Evolutionary conservation across 768 basidiomycete species (phyloP).

Genomic region (Coprinopsis cinerea): DNA sequence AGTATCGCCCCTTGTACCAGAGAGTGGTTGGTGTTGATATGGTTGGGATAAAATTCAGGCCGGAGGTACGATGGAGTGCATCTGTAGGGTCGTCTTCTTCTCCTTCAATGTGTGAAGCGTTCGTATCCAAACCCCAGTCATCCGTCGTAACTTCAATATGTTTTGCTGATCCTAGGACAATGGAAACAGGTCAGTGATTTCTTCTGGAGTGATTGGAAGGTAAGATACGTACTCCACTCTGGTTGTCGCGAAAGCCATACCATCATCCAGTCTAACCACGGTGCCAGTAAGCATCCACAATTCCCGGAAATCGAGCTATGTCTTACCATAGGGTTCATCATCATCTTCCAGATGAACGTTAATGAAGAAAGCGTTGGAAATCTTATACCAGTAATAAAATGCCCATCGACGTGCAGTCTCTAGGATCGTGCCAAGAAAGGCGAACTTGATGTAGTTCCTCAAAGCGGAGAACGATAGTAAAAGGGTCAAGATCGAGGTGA

Average conservation of each 20-base stretch:
- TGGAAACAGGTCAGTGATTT: constrained; percentile 16
- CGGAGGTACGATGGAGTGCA: constrained; percentile 21
- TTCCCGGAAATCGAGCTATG: background rate
- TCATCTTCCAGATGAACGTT: constrained; percentile 56
- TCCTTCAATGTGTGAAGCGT: constrained; percentile 29
- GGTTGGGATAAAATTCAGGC: constrained; percentile 40
- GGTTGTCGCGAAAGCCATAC: too few relatives aligned
- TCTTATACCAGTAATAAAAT: constrained; percentile 33
- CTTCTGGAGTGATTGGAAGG: background rate
- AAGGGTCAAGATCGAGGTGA: constrained; percentile 32
- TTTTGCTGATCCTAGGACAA: constrained; percentile 30
- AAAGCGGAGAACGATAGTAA: constrained; percentile 50
- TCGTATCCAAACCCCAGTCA: constrained; percentile 28
- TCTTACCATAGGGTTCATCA: constrained; percentile 52
- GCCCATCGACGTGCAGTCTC: constrained; percentile 51
- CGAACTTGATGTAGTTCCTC: constrained; percentile 58
- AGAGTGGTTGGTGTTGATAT: constrained; percentile 32
- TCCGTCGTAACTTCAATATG: constrained; percentile 46
- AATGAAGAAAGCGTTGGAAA: constrained; percentile 52
- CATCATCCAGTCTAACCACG: constrained; percentile 55
- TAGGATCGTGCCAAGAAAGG: constrained; percentile 55
- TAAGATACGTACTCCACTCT: constrained; percentile 43
- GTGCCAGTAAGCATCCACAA: background rate
- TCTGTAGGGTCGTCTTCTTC: constrained; percentile 27
- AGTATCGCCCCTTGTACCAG: constrained; percentile 48